These are phyloP conservation scores for Theileria parva DNA, from an alignment of 169 alveolate genomes.

Conservation along the genomic window DNA sequence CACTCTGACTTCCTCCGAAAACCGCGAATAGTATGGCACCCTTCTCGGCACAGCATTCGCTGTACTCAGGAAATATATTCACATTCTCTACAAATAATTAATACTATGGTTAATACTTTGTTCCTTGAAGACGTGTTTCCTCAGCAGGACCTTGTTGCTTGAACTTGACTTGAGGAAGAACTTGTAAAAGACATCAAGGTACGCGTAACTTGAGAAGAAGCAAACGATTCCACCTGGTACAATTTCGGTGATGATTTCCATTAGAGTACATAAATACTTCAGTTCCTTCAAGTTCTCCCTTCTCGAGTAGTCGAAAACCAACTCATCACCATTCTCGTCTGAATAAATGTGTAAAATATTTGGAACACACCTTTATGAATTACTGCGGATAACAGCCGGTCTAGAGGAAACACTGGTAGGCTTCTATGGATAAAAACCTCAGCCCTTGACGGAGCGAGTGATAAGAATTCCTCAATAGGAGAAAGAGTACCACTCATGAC, in stretches of 20 bases:
- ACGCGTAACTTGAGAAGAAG: slow-evolving; percentile 50
- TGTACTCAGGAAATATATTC: slow-evolving; percentile 24
- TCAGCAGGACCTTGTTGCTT: slow-evolving; percentile 6
- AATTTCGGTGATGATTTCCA: slow-evolving; percentile 12
- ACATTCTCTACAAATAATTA: background rate
- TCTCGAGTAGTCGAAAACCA: slow-evolving; percentile 41
- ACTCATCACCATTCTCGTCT: slow-evolving; percentile 37
- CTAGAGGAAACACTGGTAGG: slow-evolving; percentile 46
- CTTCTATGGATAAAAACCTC: slow-evolving; percentile 37
- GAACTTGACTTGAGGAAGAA: slow-evolving; percentile 27
- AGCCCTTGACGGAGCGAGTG: slow-evolving; percentile 27
- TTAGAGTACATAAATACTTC: slow-evolving; percentile 27
- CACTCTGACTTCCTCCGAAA: slow-evolving; percentile 84
- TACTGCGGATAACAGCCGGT: slow-evolving; percentile 37
- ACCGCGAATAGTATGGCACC: slow-evolving; percentile 89
- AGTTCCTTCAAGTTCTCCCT: slow-evolving; percentile 31
- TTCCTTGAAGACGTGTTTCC: slow-evolving; percentile 41
- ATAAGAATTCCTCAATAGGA: slow-evolving; percentile 53
- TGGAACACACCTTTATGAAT: slow-evolving; percentile 35
- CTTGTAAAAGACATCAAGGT: slow-evolving; percentile 20
- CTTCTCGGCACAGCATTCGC: slow-evolving; percentile 30
- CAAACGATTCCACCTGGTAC: slow-evolving; percentile 64
- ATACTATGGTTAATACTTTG: slow-evolving; percentile 22
- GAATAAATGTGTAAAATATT: background rate
- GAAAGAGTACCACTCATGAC: slow-evolving; percentile 68